Evolutionary conservation across 768 basidiomycete species (phyloP).

Genomic region (Neoboletus brunneissimus): DNA sequence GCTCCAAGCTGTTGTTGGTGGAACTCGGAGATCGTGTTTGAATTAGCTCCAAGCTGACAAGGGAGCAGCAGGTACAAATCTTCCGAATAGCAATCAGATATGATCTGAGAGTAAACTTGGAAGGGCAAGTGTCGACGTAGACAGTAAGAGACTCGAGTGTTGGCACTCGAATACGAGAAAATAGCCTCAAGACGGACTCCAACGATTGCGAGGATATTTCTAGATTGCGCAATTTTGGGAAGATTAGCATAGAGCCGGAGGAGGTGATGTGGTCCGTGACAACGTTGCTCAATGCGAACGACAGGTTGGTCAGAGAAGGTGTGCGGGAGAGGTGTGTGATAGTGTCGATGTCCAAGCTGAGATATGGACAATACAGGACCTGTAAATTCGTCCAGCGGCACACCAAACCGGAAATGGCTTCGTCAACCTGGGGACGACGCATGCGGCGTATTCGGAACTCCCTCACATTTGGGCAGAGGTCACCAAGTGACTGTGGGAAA

Average conservation of each 20-base stretch:
- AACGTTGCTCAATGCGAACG: slow-evolving; percentile 1
- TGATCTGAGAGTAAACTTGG: slow-evolving; percentile 6
- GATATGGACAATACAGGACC: slow-evolving; percentile 11
- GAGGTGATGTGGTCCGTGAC: not conserved
- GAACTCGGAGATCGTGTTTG: slow-evolving; percentile 7
- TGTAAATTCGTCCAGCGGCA: slow-evolving; percentile 17
- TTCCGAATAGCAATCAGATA: slow-evolving; percentile 6
- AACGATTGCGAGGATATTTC: slow-evolving; percentile 9
- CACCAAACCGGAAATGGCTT: slow-evolving; percentile 12
- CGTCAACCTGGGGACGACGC: slow-evolving; percentile 16
- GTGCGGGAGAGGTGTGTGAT: slow-evolving; percentile 16
- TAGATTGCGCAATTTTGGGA: slow-evolving; percentile 11
- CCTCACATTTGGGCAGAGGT: slow-evolving; percentile 17
- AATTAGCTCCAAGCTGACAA: slow-evolving; percentile 6
- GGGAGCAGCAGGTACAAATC: slow-evolving; percentile 1
- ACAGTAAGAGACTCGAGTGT: slow-evolving; percentile 7
- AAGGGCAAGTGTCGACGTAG: slow-evolving; percentile 10
- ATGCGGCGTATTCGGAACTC: slow-evolving; percentile 11
- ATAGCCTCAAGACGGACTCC: not conserved
- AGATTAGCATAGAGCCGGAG: not conserved
- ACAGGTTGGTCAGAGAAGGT: slow-evolving; percentile 9
- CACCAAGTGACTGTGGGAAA: slow-evolving; percentile 16
- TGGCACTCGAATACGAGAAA: slow-evolving; percentile 4
- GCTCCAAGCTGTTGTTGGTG: not conserved
- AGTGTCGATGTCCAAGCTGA: slow-evolving; percentile 13